phyloP scores from a whole-genome alignment of 345 rosid species.

The Citrus maxima region DNA sequence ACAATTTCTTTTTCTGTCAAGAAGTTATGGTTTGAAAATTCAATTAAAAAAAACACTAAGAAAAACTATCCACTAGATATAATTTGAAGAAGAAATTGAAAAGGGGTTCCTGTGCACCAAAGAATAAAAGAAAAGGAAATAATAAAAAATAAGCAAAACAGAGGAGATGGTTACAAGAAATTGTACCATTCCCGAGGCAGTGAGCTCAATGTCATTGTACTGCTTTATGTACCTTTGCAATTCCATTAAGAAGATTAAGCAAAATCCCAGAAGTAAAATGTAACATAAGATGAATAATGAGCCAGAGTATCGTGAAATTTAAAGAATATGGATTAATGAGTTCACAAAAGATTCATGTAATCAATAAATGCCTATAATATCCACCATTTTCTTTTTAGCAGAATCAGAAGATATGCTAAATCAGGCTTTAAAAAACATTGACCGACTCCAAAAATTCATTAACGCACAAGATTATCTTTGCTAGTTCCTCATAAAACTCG shows the following conservation, averaged over 20 bases:
- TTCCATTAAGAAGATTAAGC: neutral
- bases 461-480: neutral
- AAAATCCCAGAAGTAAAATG: neutral
- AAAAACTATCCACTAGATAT: neutral
- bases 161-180: neutral
- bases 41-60: neutral
- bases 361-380: neutral
- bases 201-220: constrained; percentile 33
- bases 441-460: neutral
- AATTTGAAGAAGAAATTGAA: neutral
- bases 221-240: constrained; percentile 31
- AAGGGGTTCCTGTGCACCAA: neutral
- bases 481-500: neutral
- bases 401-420: neutral
- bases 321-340: neutral
- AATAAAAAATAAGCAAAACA: neutral
- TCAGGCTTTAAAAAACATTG: neutral
- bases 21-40: neutral
- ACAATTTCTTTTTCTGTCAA: neutral
- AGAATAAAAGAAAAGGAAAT: neutral
- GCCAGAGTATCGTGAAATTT: neutral
- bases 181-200: constrained; percentile 36
- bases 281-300: neutral
- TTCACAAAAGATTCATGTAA: neutral
- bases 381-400: neutral